Percentiles rank a stretch among this genome's conserved stretches.
These are phyloP conservation scores for Colletotrichum siamense DNA, from an alignment of 2,329 filamentous ascomycete species.

Conservation along the genomic window DNA sequence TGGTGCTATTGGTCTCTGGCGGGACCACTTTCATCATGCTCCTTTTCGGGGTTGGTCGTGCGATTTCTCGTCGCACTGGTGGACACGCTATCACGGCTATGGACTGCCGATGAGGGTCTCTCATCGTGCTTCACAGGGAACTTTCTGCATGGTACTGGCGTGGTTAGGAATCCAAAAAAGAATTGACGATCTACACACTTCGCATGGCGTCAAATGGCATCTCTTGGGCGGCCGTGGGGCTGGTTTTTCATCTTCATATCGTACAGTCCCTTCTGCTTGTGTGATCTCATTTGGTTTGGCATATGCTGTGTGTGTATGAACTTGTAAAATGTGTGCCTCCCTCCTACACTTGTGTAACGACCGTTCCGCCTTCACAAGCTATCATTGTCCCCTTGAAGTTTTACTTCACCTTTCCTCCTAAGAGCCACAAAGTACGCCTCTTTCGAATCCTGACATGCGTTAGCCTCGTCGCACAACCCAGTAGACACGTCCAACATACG, in stretches of 20 bases:
- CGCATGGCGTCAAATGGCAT: conserved; percentile 16
- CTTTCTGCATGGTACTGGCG: conserved; percentile 49
- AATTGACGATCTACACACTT: conserved; percentile 20
- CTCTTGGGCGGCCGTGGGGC: background rate
- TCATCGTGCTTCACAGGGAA: conserved; percentile 33
- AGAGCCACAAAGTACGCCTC: conserved; percentile 89
- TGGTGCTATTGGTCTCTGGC: background rate
- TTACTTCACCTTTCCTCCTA: conserved; percentile 61
- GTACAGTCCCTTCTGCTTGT: background rate
- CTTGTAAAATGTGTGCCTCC: too few relatives aligned
- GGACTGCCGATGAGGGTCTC: background rate
- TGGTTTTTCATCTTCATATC: background rate
- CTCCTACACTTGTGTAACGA: background rate
- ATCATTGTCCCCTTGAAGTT: background rate
- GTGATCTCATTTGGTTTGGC: background rate
- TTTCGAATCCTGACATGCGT: conserved; percentile 70
- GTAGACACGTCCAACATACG: conserved; percentile 55
- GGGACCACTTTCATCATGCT: background rate
- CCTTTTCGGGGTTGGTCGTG: conserved; percentile 7
- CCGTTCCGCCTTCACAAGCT: background rate
- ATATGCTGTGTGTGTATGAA: background rate
- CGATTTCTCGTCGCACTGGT: background rate
- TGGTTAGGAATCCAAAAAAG: conserved; percentile 46
- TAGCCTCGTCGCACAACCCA: background rate
- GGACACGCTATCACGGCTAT: conserved; percentile 6